Evolutionary conservation across 2,329 filamentous ascomycete genomes (phyloP).

Genomic region (Furcasterigmium furcatum): DNA sequence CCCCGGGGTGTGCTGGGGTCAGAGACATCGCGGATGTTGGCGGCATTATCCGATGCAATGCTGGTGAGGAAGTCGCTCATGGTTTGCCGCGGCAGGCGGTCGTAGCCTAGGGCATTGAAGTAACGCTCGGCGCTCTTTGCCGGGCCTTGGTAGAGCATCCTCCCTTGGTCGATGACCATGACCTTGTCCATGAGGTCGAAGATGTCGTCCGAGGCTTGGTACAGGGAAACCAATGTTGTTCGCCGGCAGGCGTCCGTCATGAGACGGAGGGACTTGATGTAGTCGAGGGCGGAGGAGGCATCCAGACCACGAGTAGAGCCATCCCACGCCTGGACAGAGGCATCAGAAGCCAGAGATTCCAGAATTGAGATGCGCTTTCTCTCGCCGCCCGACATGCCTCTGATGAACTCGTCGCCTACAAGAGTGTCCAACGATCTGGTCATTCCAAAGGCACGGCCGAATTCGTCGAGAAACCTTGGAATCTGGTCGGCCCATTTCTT

Average conservation of each 20-base stretch:
- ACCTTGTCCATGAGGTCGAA: constrained; percentile 75
- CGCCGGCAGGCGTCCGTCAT: constrained; percentile 64
- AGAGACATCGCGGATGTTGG: no score
- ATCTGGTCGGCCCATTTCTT: no score
- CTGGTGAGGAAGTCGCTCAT: no score
- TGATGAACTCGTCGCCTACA: constrained; percentile 67
- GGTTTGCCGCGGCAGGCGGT: no score
- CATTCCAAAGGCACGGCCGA: no score
- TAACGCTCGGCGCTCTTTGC: no score
- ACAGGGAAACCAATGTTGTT: constrained; percentile 65
- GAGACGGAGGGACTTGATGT: constrained; percentile 58
- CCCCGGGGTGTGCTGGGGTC: no score
- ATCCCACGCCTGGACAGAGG: constrained; percentile 57
- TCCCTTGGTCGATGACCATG: constrained; percentile 70
- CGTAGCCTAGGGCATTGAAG: no score
- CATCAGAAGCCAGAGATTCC: constrained; percentile 49
- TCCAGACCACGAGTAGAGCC: constrained; percentile 72
- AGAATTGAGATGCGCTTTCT: constrained; percentile 74
- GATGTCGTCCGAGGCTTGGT: constrained; percentile 66
- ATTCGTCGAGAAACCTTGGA: no score
- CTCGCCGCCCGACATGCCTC: constrained; percentile 60
- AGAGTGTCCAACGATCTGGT: no score
- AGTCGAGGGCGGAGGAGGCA: constrained; percentile 70
- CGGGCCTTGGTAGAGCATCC: constrained; percentile 72
- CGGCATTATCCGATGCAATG: no score